phyloP scores from a whole-genome alignment of 768 basidiomycete species.

The Suillus fuscotomentosus region DNA sequence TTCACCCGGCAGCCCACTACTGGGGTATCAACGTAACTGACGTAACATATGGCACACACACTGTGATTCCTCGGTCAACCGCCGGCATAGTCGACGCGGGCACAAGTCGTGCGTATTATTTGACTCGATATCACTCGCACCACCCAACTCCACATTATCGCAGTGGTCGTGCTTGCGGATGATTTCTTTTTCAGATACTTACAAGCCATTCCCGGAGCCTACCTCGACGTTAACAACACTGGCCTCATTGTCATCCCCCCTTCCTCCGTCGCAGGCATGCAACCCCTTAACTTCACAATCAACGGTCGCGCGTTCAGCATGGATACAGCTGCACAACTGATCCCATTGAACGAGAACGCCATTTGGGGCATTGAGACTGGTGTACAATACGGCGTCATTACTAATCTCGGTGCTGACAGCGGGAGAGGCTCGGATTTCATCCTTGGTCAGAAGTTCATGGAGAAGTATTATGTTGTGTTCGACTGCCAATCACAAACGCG shows the following conservation, averaged over 20 bases:
- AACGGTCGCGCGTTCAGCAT: constrained; percentile 8
- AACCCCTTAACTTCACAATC: constrained; percentile 16
- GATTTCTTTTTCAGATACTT: constrained; percentile 19
- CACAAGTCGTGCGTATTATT: constrained; percentile 18
- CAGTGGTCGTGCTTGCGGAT: constrained; percentile 23
- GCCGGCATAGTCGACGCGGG: constrained; percentile 31
- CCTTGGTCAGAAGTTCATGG: constrained; percentile 18
- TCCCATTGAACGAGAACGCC: constrained; percentile 16
- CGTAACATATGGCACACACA: constrained; percentile 12
- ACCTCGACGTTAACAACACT: not conserved
- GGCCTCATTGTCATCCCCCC: constrained; percentile 18
- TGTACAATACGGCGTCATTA: constrained; percentile 14
- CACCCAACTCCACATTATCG: not conserved
- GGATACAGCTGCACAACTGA: constrained; percentile 20
- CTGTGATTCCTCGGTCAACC: constrained; percentile 16
- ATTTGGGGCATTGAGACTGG: constrained; percentile 12
- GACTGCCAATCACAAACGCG: not conserved
- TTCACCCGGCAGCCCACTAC: constrained; percentile 18
- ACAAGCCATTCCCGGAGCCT: constrained; percentile 15
- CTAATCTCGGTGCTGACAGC: constrained; percentile 3
- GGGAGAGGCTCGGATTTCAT: constrained; percentile 13
- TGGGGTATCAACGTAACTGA: constrained; percentile 31
- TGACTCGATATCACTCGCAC: not conserved
- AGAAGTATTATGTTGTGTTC: constrained; percentile 15
- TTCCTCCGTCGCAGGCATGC: constrained; percentile 16